phyloP scores from a whole-genome alignment of 805 yeast species.

The Kodamaea hsintzibuensis region DNA sequence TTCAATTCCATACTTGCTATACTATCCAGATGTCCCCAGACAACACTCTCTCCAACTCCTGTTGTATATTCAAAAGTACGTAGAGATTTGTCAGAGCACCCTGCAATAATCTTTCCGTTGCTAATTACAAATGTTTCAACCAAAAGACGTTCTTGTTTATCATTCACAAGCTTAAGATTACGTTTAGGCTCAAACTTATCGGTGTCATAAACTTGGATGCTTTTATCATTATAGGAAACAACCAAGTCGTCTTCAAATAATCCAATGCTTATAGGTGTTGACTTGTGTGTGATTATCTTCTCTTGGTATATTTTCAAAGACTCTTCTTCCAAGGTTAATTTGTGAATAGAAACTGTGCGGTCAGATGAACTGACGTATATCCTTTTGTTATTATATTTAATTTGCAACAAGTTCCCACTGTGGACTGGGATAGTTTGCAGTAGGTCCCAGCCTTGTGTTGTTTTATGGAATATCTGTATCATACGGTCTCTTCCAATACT shows the following conservation, averaged over 20 bases:
- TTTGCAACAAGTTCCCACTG: constrained; percentile 50
- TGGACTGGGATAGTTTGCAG: constrained; percentile 62
- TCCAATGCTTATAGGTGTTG: constrained; percentile 49
- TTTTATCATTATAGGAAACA: constrained; percentile 55
- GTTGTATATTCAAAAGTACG: constrained; percentile 46
- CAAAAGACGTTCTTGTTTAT: constrained; percentile 37
- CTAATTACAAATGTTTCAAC: constrained; percentile 44
- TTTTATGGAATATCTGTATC: constrained; percentile 51
- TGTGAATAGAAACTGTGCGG: constrained; percentile 58
- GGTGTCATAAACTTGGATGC: constrained; percentile 39
- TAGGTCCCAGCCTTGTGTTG: constrained; percentile 45
- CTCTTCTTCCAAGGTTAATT: constrained; percentile 24
- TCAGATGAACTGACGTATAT: constrained; percentile 62
- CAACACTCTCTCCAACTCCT: constrained; percentile 47
- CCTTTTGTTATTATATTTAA: constrained; percentile 29
- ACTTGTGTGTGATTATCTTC: constrained; percentile 51
- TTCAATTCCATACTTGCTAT: constrained; percentile 23
- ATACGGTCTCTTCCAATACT: constrained; percentile 63
- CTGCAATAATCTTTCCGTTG: constrained; percentile 35
- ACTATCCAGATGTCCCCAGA: constrained; percentile 56
- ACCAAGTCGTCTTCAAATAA: constrained; percentile 42
- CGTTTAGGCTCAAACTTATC: constrained; percentile 15
- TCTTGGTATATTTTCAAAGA: constrained; percentile 31
- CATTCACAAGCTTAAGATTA: constrained; percentile 43
- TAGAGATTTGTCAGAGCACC: constrained; percentile 60